Base-by-base conservation (phyloP, 2,329 filamentous ascomycete species). In the Pestalotiopsis sp. region DNA sequence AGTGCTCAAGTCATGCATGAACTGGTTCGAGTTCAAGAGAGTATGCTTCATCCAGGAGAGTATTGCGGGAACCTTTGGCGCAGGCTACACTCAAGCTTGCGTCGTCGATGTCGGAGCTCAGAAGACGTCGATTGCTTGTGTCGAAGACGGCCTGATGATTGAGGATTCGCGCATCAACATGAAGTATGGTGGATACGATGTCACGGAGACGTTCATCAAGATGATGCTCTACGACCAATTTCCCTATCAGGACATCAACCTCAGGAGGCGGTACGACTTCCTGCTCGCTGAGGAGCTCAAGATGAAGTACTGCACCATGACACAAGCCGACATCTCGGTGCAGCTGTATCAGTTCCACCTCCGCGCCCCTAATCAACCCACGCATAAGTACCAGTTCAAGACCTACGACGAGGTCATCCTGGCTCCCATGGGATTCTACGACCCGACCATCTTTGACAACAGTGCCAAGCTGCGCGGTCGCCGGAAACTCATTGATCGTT, bases 201-300 rank as follows among this genome's bases (percentile, higher is more conserved):
- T 98, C 49, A 98, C 96, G 0, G 94, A 97, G 75, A 93, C 93
- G 0, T 98, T 99, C 76, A 87, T 97, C 78, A 97, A 96, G 82
- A 98, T 98, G 95, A 94, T 98, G 92, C 88, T 99, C 2, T 94
- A 92, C 80, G 95, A 98, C 79, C 92, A 96, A 75, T 98, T 99
- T 75, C 95, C 97, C 4, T 99, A 99, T 78, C 88, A 92, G 62
- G 95, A 98, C 23, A 97, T 99, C 82, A 97, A 99, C 77, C 85
- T 99, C 36, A 91, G 90, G 79, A 88, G 94, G 66, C 90, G 96
- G 62, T 97, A 98, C 76, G 96, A 99, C 78, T 98, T 95, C 73
- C 82, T 98, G 49, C 86, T 99, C 27, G 95, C 95, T 1, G 96
- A 99, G 80, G 96, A 99, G 82, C 85, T 99, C 69, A 99, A 99